Evolutionary conservation across 371 early-diverging fungal species (phyloP).

Genomic region (Dinochytrium kinnereticum): DNA sequence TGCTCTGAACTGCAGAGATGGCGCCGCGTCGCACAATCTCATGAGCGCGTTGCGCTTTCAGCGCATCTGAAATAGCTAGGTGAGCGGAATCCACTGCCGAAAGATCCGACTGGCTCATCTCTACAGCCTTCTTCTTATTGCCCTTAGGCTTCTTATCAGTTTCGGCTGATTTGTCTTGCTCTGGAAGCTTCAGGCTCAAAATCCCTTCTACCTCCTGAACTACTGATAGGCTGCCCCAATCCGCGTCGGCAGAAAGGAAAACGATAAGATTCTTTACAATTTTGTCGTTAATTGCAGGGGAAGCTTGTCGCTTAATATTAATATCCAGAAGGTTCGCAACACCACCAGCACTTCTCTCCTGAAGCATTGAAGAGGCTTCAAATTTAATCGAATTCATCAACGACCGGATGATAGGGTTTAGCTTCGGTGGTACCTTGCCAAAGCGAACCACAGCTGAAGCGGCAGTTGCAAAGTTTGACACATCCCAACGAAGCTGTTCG

Average conservation of each 20-base stretch:
- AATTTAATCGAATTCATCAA: conserved; percentile 88
- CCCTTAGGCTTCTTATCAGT: conserved; percentile 9
- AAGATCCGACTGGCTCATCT: conserved; percentile 27
- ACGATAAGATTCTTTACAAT: conserved; percentile 85
- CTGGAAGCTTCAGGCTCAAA: conserved; percentile 57
- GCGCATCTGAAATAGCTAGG: conserved; percentile 54
- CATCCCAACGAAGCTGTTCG: conserved; percentile 49
- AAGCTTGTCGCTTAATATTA: conserved; percentile 38
- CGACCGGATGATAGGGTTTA: conserved; percentile 84
- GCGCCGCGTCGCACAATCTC: conserved; percentile 82
- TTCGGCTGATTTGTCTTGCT: conserved; percentile 19
- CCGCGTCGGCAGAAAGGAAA: conserved; percentile 84
- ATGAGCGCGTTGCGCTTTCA: conserved; percentile 55
- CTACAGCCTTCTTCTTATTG: conserved; percentile 27
- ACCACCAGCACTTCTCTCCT: conserved; percentile 58
- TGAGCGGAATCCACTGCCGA: conserved; percentile 53
- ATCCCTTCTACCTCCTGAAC: conserved; percentile 62
- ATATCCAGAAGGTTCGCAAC: conserved; percentile 53
- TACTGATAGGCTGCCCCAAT: conserved; percentile 53
- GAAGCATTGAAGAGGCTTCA: conserved; percentile 76
- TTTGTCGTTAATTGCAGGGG: conserved; percentile 68
- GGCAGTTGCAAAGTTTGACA: conserved; percentile 73
- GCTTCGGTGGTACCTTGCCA: conserved; percentile 78
- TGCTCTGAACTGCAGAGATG: conserved; percentile 67
- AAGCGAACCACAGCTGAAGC: conserved; percentile 84